These are phyloP conservation scores for Poa annua DNA, from an alignment of 176 grass and related monocot species.

Conservation along the genomic window DNA sequence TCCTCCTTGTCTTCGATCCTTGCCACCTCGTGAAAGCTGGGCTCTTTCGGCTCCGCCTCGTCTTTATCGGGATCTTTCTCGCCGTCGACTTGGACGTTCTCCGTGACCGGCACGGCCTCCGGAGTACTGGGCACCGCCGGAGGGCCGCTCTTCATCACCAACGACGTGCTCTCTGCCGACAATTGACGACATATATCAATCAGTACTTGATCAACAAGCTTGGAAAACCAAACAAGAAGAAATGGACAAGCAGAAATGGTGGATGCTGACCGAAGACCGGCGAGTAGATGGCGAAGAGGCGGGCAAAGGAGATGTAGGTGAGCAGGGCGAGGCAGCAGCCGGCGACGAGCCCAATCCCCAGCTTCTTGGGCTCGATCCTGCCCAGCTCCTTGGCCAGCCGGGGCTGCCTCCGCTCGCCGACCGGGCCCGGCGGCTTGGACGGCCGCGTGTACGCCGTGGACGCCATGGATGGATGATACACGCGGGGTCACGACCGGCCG, in stretches of 20 bases:
- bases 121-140: background rate
- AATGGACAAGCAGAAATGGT: background rate
- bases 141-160: constrained; percentile 42
- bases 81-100: constrained; percentile 1
- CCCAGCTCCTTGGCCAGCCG: constrained; percentile 58
- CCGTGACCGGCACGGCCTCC: background rate
- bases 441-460: constrained; percentile 57
- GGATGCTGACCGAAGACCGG: constrained; percentile 45
- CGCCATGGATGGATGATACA: constrained; percentile 27
- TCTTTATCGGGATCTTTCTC: constrained; percentile 12
- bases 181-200: too few species aligned
- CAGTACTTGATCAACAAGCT: background rate
- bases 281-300: constrained; percentile 61
- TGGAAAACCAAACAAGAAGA: background rate
- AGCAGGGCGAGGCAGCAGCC: constrained; percentile 58
- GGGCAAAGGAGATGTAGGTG: constrained; percentile 54
- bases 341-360: constrained; percentile 55
- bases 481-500: background rate
- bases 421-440: constrained; percentile 46
- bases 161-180: constrained; percentile 45
- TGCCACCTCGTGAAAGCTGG: constrained; percentile 18
- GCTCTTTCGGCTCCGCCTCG: constrained; percentile 11
- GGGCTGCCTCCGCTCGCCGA: constrained; percentile 40
- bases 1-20: background rate
- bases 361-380: constrained; percentile 62